These are phyloP conservation scores for Starmera caribaea DNA, from an alignment of 805 yeast genomes.

Conservation along the genomic window DNA sequence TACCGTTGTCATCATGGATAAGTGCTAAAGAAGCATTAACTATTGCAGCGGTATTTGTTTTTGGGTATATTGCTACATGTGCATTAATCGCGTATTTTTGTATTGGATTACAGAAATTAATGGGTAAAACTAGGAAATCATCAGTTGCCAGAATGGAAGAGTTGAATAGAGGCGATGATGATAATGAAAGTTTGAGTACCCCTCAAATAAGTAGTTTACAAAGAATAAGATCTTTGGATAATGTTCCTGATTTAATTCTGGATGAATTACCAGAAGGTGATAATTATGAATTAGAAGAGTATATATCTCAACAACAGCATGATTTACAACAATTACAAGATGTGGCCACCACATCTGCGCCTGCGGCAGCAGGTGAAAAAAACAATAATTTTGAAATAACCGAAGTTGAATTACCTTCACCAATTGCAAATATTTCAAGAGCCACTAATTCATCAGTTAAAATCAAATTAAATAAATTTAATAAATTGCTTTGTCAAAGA, in stretches of 20 bases:
- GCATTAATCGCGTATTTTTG: conserved; percentile 40
- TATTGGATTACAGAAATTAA: conserved; percentile 25
- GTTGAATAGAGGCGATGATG: conserved; percentile 4
- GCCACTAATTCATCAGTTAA: conserved; percentile 9
- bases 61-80: conserved; percentile 51
- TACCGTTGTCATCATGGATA: conserved; percentile 60
- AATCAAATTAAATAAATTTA: conserved; percentile 2
- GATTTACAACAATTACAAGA: too few species aligned
- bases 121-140: conserved; percentile 11
- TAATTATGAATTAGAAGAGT: conserved; percentile 1
- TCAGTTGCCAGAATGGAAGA: conserved; percentile 22
- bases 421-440: conserved; percentile 8
- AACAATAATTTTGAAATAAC: neutral
- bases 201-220: neutral
- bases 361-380: too few species aligned
- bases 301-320: too few species aligned
- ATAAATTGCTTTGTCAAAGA: conserved; percentile 14
- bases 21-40: conserved; percentile 60
- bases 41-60: conserved; percentile 62
- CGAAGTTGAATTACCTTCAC: conserved; percentile 8
- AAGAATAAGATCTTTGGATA: neutral
- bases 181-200: neutral
- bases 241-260: conserved; percentile 1
- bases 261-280: conserved; percentile 12
- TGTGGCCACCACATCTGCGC: too few species aligned